Evolutionary conservation across 805 yeast species (phyloP).

Genomic region (Candida arabinofermentans): DNA sequence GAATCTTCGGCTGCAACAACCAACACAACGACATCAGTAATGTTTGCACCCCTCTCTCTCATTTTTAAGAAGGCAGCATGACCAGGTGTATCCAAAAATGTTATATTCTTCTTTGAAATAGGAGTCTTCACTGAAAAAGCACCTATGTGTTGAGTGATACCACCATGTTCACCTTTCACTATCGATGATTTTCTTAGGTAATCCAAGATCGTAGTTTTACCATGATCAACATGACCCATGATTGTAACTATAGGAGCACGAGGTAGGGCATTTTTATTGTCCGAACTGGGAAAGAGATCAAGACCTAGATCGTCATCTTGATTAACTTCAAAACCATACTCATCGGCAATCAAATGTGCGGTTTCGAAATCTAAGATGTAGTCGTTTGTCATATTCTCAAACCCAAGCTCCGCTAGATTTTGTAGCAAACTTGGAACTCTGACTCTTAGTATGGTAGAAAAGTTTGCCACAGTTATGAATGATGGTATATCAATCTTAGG

Average conservation of each 20-base stretch:
- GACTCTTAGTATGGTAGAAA: conserved; percentile 67
- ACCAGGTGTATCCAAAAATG: conserved; percentile 96
- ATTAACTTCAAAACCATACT: conserved; percentile 67
- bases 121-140: conserved; percentile 90
- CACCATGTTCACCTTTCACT: conserved; percentile 86
- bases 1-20: conserved; percentile 98
- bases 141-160: conserved; percentile 97
- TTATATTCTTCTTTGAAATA: conserved; percentile 65
- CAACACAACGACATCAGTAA: conserved; percentile 86
- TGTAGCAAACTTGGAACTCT: conserved; percentile 56
- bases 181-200: conserved; percentile 79
- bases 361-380: conserved; percentile 83
- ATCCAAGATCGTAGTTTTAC: conserved; percentile 92
- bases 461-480: conserved; percentile 72
- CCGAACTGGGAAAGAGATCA: conserved; percentile 55
- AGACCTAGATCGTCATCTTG: conserved; percentile 55
- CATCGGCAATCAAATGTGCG: conserved; percentile 83
- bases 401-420: conserved; percentile 66
- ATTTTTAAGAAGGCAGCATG: conserved; percentile 95
- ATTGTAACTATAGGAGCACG: conserved; percentile 95
- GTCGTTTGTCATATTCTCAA: conserved; percentile 64
- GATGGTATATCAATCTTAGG: conserved; percentile 54
- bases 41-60: conserved; percentile 94
- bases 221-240: conserved; percentile 99
- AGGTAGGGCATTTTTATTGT: conserved; percentile 44